These are phyloP conservation scores for Solanum medicagineum DNA, from an alignment of 257 asterid genomes.

Conservation along the genomic window DNA sequence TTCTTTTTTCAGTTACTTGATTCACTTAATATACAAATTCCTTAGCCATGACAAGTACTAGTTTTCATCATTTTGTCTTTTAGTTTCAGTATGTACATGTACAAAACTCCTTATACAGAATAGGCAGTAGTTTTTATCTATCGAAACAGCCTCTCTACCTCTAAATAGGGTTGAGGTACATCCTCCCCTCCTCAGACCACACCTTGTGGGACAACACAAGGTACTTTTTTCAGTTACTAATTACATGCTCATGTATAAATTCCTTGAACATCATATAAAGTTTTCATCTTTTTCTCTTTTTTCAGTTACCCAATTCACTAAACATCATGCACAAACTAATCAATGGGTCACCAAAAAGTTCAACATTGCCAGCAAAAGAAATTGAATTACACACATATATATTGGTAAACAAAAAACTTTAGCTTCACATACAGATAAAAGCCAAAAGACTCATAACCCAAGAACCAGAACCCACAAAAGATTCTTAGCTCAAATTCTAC, in stretches of 20 bases:
- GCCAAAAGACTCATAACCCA: background rate
- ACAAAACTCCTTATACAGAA: too few species aligned
- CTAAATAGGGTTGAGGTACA: too few species aligned
- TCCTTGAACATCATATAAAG: background rate
- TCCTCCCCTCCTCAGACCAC: too few species aligned
- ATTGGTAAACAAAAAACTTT: background rate
- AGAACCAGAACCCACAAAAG: background rate
- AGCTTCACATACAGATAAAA: slow-evolving; percentile 5
- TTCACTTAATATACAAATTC: background rate
- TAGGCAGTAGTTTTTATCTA: too few species aligned
- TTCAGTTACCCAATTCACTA: background rate
- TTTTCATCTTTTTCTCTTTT: background rate
- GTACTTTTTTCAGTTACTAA: background rate
- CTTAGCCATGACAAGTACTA: background rate
- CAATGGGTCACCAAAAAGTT: background rate
- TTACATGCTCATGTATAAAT: background rate
- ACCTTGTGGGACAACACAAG: too few species aligned
- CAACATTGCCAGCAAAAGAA: background rate
- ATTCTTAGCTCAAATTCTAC: background rate
- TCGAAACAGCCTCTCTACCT: too few species aligned
- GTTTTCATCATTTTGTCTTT: background rate
- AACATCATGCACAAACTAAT: background rate
- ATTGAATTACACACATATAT: background rate
- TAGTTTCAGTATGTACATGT: background rate
- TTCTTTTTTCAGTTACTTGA: background rate